These are phyloP conservation scores for Pouteria campechiana DNA, from an alignment of 179 eudicot species.

Conservation along the genomic window DNA sequence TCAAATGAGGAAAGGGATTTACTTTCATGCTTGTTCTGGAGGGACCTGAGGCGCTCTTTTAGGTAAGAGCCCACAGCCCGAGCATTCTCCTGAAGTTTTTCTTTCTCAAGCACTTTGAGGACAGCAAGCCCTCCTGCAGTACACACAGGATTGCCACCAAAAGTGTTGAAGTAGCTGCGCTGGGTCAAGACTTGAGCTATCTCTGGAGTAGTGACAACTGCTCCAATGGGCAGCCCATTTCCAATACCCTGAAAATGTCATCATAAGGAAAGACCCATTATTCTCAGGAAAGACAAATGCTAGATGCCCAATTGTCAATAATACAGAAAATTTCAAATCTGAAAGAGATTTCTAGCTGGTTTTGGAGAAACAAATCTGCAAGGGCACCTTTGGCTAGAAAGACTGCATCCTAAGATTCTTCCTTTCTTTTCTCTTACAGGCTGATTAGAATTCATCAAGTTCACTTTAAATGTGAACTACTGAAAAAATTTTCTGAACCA, in stretches of 20 bases:
- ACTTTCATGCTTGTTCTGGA: conserved; percentile 81
- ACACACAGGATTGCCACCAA: conserved; percentile 93
- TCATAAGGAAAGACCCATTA: too few relatives aligned
- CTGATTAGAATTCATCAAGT: too few relatives aligned
- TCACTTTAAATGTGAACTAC: too few relatives aligned
- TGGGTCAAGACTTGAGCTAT: conserved; percentile 79
- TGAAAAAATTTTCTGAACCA: too few relatives aligned
- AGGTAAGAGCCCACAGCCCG: conserved; percentile 60
- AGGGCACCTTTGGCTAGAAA: too few relatives aligned
- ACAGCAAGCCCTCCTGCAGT: conserved; percentile 94
- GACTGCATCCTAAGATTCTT: too few relatives aligned
- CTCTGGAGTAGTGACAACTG: conserved; percentile 92
- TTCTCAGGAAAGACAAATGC: too few relatives aligned
- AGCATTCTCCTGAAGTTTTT: conserved; percentile 87
- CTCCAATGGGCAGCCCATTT: conserved; percentile 93
- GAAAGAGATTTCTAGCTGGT: too few relatives aligned
- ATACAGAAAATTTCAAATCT: too few relatives aligned
- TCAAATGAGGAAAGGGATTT: conserved; percentile 1
- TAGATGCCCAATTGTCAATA: too few relatives aligned
- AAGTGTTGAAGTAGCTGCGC: conserved; percentile 82
- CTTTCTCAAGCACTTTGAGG: conserved; percentile 77
- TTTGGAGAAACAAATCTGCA: neutral
- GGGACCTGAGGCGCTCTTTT: conserved; percentile 47
- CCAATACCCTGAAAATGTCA: conserved; percentile 76
- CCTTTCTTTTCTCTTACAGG: too few relatives aligned